These are phyloP conservation scores for Rhizopogon roseolus DNA, from an alignment of 768 basidiomycete genomes.

Conservation along the genomic window DNA sequence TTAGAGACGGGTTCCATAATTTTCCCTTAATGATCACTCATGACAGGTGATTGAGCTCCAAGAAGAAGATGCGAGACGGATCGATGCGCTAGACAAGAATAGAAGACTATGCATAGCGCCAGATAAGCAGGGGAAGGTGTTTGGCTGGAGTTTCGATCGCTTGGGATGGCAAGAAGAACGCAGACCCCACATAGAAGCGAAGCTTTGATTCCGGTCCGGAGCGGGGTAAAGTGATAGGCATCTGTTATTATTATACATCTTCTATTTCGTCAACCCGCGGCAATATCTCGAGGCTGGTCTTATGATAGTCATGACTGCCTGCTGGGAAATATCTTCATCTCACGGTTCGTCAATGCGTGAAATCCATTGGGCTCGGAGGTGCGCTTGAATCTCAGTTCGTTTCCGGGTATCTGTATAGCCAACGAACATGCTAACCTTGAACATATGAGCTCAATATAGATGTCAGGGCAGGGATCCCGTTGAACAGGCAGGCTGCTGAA, in stretches of 20 bases:
- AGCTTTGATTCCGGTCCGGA: neutral
- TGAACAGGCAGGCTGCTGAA: no score
- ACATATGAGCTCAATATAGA: slow-evolving; percentile 13
- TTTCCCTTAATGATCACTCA: neutral
- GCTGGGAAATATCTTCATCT: neutral
- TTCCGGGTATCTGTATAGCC: neutral
- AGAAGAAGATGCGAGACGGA: slow-evolving; percentile 27
- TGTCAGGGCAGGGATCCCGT: neutral
- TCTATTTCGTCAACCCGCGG: neutral
- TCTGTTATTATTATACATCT: neutral
- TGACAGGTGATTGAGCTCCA: slow-evolving; percentile 26
- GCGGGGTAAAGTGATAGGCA: no score
- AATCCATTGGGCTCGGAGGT: neutral
- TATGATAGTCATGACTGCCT: neutral
- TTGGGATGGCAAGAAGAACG: slow-evolving; percentile 35
- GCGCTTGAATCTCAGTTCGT: neutral
- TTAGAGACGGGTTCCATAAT: neutral
- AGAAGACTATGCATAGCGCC: slow-evolving; percentile 26
- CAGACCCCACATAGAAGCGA: neutral
- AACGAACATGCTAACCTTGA: slow-evolving; percentile 14
- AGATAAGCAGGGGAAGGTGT: slow-evolving; percentile 24
- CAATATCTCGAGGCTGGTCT: neutral
- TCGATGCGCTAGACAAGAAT: slow-evolving; percentile 28
- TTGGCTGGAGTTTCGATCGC: slow-evolving; percentile 42
- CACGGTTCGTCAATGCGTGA: neutral